Evolutionary conservation across 441 rosid species (phyloP), one percentile per base, ranked within the genome.

Genomic region (Adansonia gregorii): DNA sequence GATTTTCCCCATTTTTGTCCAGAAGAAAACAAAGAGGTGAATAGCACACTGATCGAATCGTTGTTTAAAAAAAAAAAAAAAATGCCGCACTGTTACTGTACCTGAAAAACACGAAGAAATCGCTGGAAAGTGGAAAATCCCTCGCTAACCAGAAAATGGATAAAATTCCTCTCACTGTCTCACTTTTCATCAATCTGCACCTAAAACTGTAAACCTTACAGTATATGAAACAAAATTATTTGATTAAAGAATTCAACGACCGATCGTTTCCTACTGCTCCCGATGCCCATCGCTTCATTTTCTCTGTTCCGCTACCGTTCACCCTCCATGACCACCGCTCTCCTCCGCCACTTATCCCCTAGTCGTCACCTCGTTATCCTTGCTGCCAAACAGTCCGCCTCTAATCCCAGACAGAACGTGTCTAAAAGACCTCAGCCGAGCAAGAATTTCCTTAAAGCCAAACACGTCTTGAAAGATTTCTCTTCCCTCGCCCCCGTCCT

Each of bases 361-460:
- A 22, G 17, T 49, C 83, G 80, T 83, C 67, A 70, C 59, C 76
- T 85, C 78, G 71, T 52, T 8, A 39, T 79, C 52, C 72, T 79
- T 20, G 72, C 88, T 24, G 83, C 90, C 76, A 82, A 87, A 74
- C 90, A 87, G 15, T 11, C 65, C 35, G 8, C 76, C 0, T 27
- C 76, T 5, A 54, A 35, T 68, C 79, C 82, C 3, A 77, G 82
- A 43, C 88, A 88, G 35, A 67, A 76, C 27, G 78, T 84, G 75
- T 85, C 89, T 10, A 72, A 87, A 75, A 90, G 78, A 51, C 83
- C 82, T 43, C 89, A 85, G 55, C 89, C 85, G 17, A 80, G 72
- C 83, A 90, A 88, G 71, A 91, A 89, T 76, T 80, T 89, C 56
- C 95, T 91, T 80, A 85, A 81, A 77, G 92, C 96, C n/a, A 91